Base-by-base conservation (phyloP, 371 early-diverging fungal genomes). In the Mortierella sp. region DNA sequence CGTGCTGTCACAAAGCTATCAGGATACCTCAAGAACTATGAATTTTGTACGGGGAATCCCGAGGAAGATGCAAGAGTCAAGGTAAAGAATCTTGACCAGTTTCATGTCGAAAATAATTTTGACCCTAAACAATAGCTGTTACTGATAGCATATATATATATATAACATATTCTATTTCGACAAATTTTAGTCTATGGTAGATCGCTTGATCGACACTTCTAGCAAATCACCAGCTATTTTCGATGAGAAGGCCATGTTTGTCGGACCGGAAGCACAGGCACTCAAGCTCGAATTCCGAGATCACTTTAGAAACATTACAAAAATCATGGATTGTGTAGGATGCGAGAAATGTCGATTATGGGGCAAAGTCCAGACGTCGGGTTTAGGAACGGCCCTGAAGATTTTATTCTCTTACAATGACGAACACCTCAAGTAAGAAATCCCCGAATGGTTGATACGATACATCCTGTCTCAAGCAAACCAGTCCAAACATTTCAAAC, bases 301-400 rank as follows among this genome's bases (percentile, higher is more conserved):
- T 36, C 94, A 93, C 76, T 99, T 99, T 88, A 91, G 98, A 63
- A 99, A 99, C 84, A 94, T 99, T 19, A 93, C 97, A 16, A 86
- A 91, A 41, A 97, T 98, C 77, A 97, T 99, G 97, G 98, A 98
- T 83, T 99, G 99, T 78, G 97, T 99, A 16, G 96, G 95, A 0
- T 99, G 99, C 84, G 97, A 99, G 84, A 99, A 98, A 84, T 99
- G 99, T 82, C 86, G 96, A 60, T 87, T 99, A 32, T 99, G 99
- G 99, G 99, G 99, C 32, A 99, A 99, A 70, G 77, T 93, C 22
- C 95, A 96, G 76, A 91, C 92, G 15, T 85, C 67, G 50, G 80
- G 80, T 10, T 72, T 81, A 11, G 82, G 82, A 4, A 81, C 82
- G 4, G 82, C 82, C 0, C 63, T 81, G 70, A 81, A 81, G 38